Base-by-base conservation (phyloP, 495 filamentous ascomycete genomes). In the Sordaria brevicollis region DNA sequence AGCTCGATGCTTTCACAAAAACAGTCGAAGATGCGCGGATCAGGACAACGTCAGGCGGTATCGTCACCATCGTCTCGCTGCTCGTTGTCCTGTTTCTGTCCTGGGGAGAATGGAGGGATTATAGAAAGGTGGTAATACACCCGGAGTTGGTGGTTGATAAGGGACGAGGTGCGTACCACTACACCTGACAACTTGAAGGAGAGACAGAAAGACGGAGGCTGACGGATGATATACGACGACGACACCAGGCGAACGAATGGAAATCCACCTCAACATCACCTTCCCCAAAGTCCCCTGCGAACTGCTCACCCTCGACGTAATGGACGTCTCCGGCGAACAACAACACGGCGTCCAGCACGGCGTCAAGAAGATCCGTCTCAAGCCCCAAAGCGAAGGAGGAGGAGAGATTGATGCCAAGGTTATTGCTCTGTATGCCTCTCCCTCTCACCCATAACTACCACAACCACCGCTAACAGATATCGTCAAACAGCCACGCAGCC, bases 21-120 rank as follows among this genome's bases (percentile, higher is more conserved):
- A 99, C 95, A 38, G 95, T 99, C 62, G 96, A 98, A 77, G 95
- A 99, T 89, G 95, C 95, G 71, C 88, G 96, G 71, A 88, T 98
- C 79, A 91, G 96, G 75, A 99, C 95, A n/a, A 98, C 96, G 13
- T 95, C 92, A 13, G 95, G 95, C 66, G 95, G 95, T 74, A 89
- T 98, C 71, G 92, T 99, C 76, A 99, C 95, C 68, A 92, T 99
- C 74, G 86, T 89, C 72, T 96, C 92, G 72, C 80, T 99, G 74
- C 81, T 98, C 31, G 85, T 97, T 69, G 91, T 99, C 15, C 74
- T 97, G 41, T 96, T 89, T 79, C 87, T 99, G 68, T 87, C 93
- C 17, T 94, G 93, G 91, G 92, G 93, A 77, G 95, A 99, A 88
- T 97, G 95, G 93, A 81, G 87, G 49, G 95, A 98, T 73, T 99